Conservation (phyloP, 768 basidiomycete genomes). For the Suillus cothurnatus region DNA sequence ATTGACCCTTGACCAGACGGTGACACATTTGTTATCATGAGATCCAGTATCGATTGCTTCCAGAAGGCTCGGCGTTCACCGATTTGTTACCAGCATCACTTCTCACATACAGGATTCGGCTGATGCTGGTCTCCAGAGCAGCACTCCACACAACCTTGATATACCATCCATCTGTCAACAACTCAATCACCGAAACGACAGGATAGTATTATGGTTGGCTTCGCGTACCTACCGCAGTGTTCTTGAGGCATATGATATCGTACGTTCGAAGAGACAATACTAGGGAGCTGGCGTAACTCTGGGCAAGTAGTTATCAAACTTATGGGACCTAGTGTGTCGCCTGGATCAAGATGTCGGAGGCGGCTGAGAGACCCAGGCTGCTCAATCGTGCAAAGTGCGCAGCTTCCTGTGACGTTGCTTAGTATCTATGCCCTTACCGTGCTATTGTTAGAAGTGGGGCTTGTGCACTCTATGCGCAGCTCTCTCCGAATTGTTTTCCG, state of each 20-base stretch:
- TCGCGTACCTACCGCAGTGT: conserved; percentile 40
- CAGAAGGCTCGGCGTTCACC: conserved; percentile 48
- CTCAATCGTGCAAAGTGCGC: background rate
- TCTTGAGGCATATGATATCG: conserved; percentile 45
- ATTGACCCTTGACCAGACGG: background rate
- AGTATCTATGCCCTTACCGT: background rate
- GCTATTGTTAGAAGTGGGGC: background rate
- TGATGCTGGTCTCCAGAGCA: conserved; percentile 38
- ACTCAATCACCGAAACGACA: conserved; percentile 39
- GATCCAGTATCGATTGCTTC: conserved; percentile 34
- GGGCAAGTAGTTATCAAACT: conserved; percentile 35
- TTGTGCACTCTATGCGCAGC: background rate
- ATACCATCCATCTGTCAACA: conserved; percentile 41
- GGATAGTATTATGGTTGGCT: background rate
- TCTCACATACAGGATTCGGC: background rate
- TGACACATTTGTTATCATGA: background rate
- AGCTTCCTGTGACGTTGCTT: background rate
- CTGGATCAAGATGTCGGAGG: conserved; percentile 41
- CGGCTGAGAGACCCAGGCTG: conserved; percentile 16
- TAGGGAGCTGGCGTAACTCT: conserved; percentile 28
- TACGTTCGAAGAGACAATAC: conserved; percentile 40
- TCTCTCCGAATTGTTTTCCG: background rate
- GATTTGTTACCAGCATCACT: conserved; percentile 30
- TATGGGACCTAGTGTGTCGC: conserved; percentile 53
- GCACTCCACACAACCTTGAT: conserved; percentile 51